Evolutionary conservation across 345 rosid genomes (phyloP).

Genomic region (Carallia brachiata): DNA sequence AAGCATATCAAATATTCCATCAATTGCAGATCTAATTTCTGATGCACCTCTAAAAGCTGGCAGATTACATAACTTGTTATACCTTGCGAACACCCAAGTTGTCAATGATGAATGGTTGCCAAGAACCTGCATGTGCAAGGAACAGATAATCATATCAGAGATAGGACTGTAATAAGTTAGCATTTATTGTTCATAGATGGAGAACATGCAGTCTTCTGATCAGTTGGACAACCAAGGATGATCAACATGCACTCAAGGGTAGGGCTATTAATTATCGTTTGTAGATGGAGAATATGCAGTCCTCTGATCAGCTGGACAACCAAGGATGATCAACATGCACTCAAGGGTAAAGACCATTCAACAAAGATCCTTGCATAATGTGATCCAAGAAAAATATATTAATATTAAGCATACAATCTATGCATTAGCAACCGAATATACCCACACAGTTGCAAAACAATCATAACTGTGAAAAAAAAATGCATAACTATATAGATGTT

Average conservation of each 20-base stretch:
- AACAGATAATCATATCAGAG: too few relatives aligned
- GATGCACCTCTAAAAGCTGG: constrained; percentile 48
- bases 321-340: neutral
- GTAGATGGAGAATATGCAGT: neutral
- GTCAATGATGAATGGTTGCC: constrained; percentile 51
- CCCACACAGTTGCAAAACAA: neutral
- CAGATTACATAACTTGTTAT: constrained; percentile 48
- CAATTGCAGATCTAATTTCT: constrained; percentile 49
- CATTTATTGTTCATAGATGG: too few relatives aligned
- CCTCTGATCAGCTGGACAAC: neutral
- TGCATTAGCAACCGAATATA: neutral
- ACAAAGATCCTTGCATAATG: neutral
- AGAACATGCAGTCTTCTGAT: constrained; percentile 1
- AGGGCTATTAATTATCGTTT: too few relatives aligned
- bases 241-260: neutral
- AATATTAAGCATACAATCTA: neutral
- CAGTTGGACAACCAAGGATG: neutral
- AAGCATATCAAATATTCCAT: constrained; percentile 48
- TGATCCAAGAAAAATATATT: neutral
- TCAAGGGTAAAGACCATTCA: neutral
- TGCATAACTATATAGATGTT: too few relatives aligned
- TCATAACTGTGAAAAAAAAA: neutral
- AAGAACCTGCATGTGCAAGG: constrained; percentile 53
- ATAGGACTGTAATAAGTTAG: too few relatives aligned
- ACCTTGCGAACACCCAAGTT: constrained; percentile 66